Evolutionary conservation across 495 filamentous ascomycete species (phyloP), one percentile per base, ranked within the genome.

Genomic region (Collariella sp.): DNA sequence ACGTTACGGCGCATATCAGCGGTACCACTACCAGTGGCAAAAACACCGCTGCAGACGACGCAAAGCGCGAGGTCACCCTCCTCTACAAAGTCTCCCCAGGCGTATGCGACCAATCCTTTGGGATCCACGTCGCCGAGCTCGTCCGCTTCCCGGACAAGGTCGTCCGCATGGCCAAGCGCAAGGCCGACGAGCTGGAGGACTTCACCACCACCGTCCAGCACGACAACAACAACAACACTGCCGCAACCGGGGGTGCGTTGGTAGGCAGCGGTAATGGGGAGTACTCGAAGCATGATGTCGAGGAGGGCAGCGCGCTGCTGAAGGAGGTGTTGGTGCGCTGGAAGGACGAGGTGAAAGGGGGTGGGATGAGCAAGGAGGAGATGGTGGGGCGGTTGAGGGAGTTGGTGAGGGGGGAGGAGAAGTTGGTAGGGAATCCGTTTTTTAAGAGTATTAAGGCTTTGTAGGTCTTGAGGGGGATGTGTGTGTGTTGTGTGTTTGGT

Each of bases 91-190:
- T 98, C 40, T 87, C 91, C 59, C 87, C 89, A 5, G 94, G 93
- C 35, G 84, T 97, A 60, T 95, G 89, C 72, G 93, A 99, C 66
- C 93, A 98, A 68, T 88, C 83, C 35, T 98, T 98, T 70, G 93
- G 93, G 60, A 98, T 98, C 65, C 93, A 98, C 68, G 93, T 99
- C 12, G 93, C 93, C 10, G 93, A 99, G 72, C 81, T 99, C 1
- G 93, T 99, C 9, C 81, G 91, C n/a, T 99, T 99, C 76, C 93
- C 93, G 2, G 82, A 87, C 49, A 99, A 97, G 70, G 93, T 99
- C 5, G 87, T 99, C 50, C 89, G 89, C 61, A 99, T 97, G 93
- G 93, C 93, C 23, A 95, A 94, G 72, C 82, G 93, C 56, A 97
- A 97, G 72, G 93, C 93, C 1, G 93, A 96, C 67, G 93, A 99